Conservation (phyloP, 1,284 basidiomycete species). For the Tausonia pullulans region DNA sequence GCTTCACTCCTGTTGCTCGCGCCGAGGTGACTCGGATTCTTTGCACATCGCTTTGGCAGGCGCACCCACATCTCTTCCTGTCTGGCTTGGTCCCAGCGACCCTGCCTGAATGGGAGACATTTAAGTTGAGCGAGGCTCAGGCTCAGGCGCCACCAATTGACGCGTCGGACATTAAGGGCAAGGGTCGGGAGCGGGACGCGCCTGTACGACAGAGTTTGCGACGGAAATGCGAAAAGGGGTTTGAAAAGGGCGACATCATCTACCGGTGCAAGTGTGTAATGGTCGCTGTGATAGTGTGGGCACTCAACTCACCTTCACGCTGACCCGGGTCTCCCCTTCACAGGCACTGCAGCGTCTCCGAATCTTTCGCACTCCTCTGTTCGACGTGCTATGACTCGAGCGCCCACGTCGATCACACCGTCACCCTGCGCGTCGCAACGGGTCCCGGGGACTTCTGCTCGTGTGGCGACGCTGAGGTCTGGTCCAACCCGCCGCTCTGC, state of each 20-base stretch:
- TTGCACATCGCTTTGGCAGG: slow-evolving; percentile 1
- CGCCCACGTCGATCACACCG: slow-evolving; percentile 1
- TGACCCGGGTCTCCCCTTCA: background rate
- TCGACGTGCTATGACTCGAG: slow-evolving; percentile 9
- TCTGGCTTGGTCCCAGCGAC: background rate
- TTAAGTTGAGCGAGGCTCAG: slow-evolving; percentile 7
- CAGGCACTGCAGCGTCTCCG: slow-evolving; percentile 7
- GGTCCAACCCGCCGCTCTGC: slow-evolving; percentile 10
- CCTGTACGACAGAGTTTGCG: background rate
- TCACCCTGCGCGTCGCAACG: slow-evolving; percentile 10
- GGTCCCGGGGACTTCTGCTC: slow-evolving; percentile 16
- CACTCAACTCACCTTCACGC: background rate
- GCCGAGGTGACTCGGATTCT: slow-evolving; percentile 9
- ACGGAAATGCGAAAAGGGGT: slow-evolving; percentile 24
- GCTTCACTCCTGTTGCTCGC: background rate
- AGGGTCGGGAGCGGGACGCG: slow-evolving; percentile 10
- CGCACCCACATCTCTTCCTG: slow-evolving; percentile 2
- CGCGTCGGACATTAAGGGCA: slow-evolving; percentile 8
- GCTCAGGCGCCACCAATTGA: background rate
- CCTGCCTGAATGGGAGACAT: background rate
- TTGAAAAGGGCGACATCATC: slow-evolving; percentile 25
- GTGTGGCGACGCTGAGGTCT: slow-evolving; percentile 35
- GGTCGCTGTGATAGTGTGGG: too few species aligned
- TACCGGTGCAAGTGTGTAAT: slow-evolving; percentile 24
- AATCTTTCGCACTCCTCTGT: slow-evolving; percentile 13